These are phyloP conservation scores for Rugonectria rugulosa DNA, from an alignment of 2,329 filamentous ascomycete genomes.

Conservation along the genomic window DNA sequence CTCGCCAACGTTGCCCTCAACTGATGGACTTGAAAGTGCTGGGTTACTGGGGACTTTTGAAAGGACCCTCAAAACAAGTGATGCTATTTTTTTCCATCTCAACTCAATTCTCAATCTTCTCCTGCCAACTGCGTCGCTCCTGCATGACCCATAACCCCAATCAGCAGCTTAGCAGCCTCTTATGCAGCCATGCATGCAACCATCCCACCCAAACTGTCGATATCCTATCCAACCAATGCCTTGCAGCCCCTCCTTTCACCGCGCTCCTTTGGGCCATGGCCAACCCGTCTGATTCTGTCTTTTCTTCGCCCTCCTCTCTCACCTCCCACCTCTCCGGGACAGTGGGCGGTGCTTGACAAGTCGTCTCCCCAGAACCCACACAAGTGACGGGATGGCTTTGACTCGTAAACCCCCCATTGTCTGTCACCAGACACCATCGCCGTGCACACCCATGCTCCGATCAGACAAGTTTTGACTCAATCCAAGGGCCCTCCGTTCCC, in stretches of 20 bases:
- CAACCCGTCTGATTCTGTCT: no score
- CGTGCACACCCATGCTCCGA: conserved; percentile 6
- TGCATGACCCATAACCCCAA: conserved; percentile 18
- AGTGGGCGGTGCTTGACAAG: no score
- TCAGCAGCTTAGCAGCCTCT: conserved; percentile 6
- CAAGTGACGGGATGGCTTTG: no score
- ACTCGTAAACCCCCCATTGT: no score
- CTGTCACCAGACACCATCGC: conserved; percentile 19
- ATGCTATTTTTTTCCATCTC: not conserved
- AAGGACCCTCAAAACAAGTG: not conserved
- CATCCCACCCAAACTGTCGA: not conserved
- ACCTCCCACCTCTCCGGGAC: conserved; percentile 26
- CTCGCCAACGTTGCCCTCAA: not conserved
- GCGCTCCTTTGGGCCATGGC: not conserved
- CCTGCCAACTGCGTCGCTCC: conserved; percentile 7
- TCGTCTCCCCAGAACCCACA: not conserved
- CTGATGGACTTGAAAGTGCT: no score
- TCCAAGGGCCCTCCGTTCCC: not conserved
- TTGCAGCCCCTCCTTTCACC: not conserved
- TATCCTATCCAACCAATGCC: conserved; percentile 7
- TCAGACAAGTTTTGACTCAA: not conserved
- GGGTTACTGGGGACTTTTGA: no score
- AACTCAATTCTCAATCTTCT: not conserved
- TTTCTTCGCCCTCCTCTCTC: not conserved
- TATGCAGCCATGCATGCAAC: conserved; percentile 17